Conservation (phyloP, 2,329 filamentous ascomycete genomes). For the Neofusicoccum sp. region DNA sequence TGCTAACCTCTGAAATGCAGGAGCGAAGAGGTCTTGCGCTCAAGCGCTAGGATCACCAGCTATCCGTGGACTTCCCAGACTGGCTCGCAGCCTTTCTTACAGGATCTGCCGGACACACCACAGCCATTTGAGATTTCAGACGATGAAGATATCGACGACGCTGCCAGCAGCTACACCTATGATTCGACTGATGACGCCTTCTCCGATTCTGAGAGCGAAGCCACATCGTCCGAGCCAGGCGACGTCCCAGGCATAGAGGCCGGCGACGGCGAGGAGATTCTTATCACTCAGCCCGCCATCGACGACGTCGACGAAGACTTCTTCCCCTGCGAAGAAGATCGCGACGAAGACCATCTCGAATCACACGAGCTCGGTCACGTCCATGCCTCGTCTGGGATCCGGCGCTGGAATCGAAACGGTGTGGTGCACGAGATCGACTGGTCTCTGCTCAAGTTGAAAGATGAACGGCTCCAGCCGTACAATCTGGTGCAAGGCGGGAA, state of each 20-base stretch:
- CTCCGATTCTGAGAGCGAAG: slow-evolving; percentile 56
- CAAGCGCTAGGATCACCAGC: slow-evolving; percentile 38
- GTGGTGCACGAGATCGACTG: slow-evolving; percentile 91
- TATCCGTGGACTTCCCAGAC: slow-evolving; percentile 39
- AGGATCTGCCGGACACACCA: slow-evolving; percentile 29
- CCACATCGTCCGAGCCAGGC: slow-evolving; percentile 48
- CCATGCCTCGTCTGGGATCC: slow-evolving; percentile 86
- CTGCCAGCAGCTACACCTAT: slow-evolving; percentile 15
- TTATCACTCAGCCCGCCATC: slow-evolving; percentile 87
- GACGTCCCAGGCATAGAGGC: slow-evolving; percentile 34
- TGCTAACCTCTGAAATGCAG: neutral
- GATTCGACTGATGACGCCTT: slow-evolving; percentile 52
- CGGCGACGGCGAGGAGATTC: slow-evolving; percentile 70
- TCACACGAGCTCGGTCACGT: slow-evolving; percentile 79
- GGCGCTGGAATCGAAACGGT: slow-evolving; percentile 68
- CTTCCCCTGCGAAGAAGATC: slow-evolving; percentile 72
- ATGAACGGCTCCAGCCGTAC: slow-evolving; percentile 63
- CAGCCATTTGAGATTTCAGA: slow-evolving; percentile 54
- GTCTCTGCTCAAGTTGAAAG: slow-evolving; percentile 80
- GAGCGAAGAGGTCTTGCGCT: slow-evolving; percentile 35
- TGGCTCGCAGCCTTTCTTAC: slow-evolving; percentile 34
- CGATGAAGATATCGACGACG: slow-evolving; percentile 44
- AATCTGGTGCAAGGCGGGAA: slow-evolving; percentile 65
- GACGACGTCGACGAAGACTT: slow-evolving; percentile 84
- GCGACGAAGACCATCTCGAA: slow-evolving; percentile 74